A percentile compares a stretch with the other conserved stretches of the same genome.
phyloP scores from a whole-genome alignment of 192 early-diverging fungal species.

The Chytriomyces hyalinus region DNA sequence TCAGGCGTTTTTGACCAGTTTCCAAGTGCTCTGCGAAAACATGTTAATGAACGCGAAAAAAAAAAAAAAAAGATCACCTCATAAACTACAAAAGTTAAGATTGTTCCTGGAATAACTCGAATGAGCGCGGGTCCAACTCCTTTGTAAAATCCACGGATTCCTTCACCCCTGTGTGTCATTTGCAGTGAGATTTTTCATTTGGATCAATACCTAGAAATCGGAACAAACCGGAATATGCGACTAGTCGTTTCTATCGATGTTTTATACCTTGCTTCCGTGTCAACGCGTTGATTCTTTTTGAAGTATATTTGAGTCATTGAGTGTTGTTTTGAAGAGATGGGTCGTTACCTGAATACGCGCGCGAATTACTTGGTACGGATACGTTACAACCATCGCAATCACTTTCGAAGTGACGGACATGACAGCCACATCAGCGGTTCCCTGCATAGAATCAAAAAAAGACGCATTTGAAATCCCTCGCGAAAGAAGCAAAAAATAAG shows the following conservation, averaged over 20 bases:
- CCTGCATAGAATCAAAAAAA: constrained; percentile 23
- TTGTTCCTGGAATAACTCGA: constrained; percentile 90
- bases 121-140: constrained; percentile 86
- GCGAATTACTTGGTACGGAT: constrained; percentile 91
- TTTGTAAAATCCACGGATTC: constrained; percentile 86
- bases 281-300: constrained; percentile 45
- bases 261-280: constrained; percentile 37
- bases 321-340: too few species aligned
- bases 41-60: background rate
- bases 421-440: constrained; percentile 72
- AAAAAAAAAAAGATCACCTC: constrained; percentile 53
- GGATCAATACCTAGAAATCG: constrained; percentile 5
- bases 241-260: constrained; percentile 67
- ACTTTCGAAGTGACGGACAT: constrained; percentile 90
- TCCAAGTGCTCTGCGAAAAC: background rate
- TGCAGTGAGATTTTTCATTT: background rate
- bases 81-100: constrained; percentile 96
- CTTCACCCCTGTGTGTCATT: constrained; percentile 63
- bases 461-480: background rate
- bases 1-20: background rate
- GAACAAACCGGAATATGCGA: constrained; percentile 65
- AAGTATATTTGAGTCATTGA: background rate
- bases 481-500: background rate
- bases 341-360: constrained; percentile 74
- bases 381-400: constrained; percentile 84